Evolutionary conservation across 306 rosid species (phyloP).

Genomic region (Vachellia pachyceras): DNA sequence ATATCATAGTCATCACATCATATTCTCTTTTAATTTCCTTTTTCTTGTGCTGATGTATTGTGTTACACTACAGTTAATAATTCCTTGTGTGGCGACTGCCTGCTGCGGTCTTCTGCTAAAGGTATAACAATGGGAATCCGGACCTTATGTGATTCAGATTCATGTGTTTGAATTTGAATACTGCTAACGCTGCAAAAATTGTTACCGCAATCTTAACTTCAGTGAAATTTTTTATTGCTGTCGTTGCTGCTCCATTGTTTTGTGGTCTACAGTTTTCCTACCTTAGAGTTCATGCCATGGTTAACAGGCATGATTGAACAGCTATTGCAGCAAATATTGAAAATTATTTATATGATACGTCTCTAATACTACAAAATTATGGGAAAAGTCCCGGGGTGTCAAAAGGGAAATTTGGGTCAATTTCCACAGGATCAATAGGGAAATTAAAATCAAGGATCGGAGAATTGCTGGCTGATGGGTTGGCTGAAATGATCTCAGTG

Average conservation of each 20-base stretch:
- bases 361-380: constrained; percentile 14
- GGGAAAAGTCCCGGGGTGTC: constrained; percentile 52
- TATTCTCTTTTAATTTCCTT: background rate
- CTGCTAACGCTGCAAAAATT: constrained; percentile 10
- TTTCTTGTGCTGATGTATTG: background rate
- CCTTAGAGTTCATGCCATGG: constrained; percentile 4
- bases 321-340: constrained; percentile 20
- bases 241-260: constrained; percentile 11
- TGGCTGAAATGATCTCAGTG: constrained; percentile 59
- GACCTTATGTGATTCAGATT: background rate
- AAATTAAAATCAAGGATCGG: constrained; percentile 70
- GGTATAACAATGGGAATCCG: background rate
- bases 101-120: background rate
- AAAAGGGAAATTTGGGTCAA: constrained; percentile 61
- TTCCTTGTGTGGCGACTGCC: background rate
- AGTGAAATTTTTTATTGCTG: constrained; percentile 4
- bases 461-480: constrained; percentile 61
- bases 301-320: constrained; percentile 1
- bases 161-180: constrained; percentile 1
- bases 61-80: background rate
- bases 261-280: constrained; percentile 14
- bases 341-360: background rate
- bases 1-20: background rate
- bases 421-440: constrained; percentile 53
- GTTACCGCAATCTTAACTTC: background rate